Evolutionary conservation across 2,329 filamentous ascomycete species (phyloP), one percentile per base, ranked within the genome.

Genomic region (Trichoderma koningiopsis): DNA sequence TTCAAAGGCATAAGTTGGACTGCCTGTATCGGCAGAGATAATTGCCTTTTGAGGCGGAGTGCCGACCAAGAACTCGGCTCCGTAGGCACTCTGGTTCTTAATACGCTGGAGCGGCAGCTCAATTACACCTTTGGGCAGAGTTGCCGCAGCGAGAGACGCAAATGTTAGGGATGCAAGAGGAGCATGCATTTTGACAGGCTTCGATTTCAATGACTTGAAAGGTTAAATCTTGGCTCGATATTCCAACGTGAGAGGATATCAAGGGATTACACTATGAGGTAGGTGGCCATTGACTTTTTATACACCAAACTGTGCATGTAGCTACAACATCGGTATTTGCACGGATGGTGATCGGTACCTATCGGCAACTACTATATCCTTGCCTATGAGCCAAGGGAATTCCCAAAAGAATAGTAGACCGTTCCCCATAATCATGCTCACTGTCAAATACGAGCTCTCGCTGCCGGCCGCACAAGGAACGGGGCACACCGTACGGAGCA

Each of bases 41-140:
- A 59, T 63, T 14, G 58, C 70, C 43, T 37, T 69, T 62, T 72
- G 71, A 0, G 66, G 67, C 7, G 71, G 67, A 58, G 55, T 72
- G 13, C 71, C 70, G 14, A 72, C 55, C 29, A 40, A 31, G 43
- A 69, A 53, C 33, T 72, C 71, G 16, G 67, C 65, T 19, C 70
- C 71, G 43, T 72, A 72, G 14, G 71, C 71, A 7, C 19, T 60
- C 40, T 72, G 64, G 19, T 71, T 68, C 59, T 69, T 72, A 43
- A 66, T 70, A 55, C 71, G 62, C 52, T 60, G 57, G 43, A 71
- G 60, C 2, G 71, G 71, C 14, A 68, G 47, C 22, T 69, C 52
- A 16, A 68, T 57, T 5, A 71, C 68, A 11, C 71, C 71, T n/a
- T 65, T 33, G 8, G 62, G 67, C 10, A 70, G 37, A 33, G 60